Percentiles rank a stretch among this genome's conserved stretches.
Conservation (phyloP, 495 filamentous ascomycete genomes). For the Podospora pseudopauciseta region DNA sequence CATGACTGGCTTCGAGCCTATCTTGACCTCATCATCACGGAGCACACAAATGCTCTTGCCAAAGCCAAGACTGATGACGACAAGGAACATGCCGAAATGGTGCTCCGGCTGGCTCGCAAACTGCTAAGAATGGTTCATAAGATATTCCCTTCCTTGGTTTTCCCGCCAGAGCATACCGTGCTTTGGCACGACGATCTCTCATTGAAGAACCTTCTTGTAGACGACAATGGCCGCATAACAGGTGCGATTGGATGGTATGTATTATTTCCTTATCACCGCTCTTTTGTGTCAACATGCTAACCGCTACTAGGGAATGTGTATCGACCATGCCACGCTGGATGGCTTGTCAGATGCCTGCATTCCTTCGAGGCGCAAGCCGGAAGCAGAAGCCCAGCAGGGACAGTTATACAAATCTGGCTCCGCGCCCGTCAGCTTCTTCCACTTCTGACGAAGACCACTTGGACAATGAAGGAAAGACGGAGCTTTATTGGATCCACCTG, state of each 20-base stretch:
- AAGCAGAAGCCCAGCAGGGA: slow-evolving; percentile 31
- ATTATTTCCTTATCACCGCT: background rate
- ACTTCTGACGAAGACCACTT: slow-evolving; percentile 16
- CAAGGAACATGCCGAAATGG: slow-evolving; percentile 27
- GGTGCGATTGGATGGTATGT: slow-evolving; percentile 38
- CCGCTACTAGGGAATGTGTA: slow-evolving; percentile 51
- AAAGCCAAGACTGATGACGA: slow-evolving; percentile 22
- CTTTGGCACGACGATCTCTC: slow-evolving; percentile 49
- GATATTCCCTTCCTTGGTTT: slow-evolving; percentile 27
- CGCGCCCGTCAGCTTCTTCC: slow-evolving; percentile 15
- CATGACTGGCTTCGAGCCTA: slow-evolving; percentile 33
- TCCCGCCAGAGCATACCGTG: slow-evolving; percentile 33
- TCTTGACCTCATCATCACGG: slow-evolving; percentile 28
- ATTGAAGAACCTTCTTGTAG: slow-evolving; percentile 49
- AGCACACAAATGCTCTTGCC: slow-evolving; percentile 23
- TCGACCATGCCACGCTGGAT: slow-evolving; percentile 47
- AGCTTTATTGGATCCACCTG: slow-evolving; percentile 36
- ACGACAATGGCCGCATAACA: slow-evolving; percentile 39
- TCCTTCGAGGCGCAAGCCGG: slow-evolving; percentile 34
- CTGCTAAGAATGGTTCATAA: slow-evolving; percentile 27
- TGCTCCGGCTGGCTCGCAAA: slow-evolving; percentile 27
- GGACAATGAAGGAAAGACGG: slow-evolving; percentile 36
- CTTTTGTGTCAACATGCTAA: slow-evolving; percentile 2
- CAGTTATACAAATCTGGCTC: slow-evolving; percentile 31
- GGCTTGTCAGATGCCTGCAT: slow-evolving; percentile 43